Conservation (phyloP, 345 rosid species). For the Excoecaria cochinchinensis region DNA sequence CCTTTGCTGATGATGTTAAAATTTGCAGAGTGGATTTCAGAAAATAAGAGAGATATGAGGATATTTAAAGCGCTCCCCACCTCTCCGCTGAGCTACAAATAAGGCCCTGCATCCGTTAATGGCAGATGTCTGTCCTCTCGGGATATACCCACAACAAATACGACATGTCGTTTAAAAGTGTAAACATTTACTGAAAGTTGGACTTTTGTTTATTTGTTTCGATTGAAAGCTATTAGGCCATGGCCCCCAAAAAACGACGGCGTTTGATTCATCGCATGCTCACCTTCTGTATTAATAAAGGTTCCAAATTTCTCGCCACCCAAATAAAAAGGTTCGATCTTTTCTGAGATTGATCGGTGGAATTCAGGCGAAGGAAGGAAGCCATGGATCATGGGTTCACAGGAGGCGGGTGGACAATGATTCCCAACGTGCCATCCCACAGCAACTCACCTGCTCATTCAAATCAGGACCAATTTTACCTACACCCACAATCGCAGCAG, state of each 20-base stretch:
- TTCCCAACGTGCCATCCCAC: slow-evolving; percentile 22
- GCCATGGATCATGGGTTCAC: slow-evolving; percentile 22
- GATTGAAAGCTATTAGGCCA: no score
- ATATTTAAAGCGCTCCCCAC: neutral
- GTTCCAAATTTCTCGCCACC: no score
- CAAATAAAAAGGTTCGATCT: neutral
- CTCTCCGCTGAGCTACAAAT: slow-evolving; percentile 22
- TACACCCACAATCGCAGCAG: slow-evolving; percentile 5
- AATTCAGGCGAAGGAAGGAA: neutral
- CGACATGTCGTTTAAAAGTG: neutral
- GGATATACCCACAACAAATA: neutral
- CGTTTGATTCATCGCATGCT: neutral
- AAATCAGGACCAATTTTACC: slow-evolving; percentile 29
- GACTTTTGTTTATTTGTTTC: no score
- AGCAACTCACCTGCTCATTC: slow-evolving; percentile 30
- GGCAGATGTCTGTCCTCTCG: neutral
- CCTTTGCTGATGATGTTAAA: neutral
- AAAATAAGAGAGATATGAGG: neutral
- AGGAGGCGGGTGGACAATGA: slow-evolving; percentile 28
- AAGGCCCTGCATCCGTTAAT: neutral
- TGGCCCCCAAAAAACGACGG: neutral
- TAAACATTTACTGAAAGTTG: neutral
- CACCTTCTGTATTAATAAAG: neutral
- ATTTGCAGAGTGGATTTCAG: neutral
- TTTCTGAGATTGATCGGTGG: neutral